Base-by-base conservation (phyloP, 371 early-diverging fungal genomes). In the Smittium mucronatum region DNA sequence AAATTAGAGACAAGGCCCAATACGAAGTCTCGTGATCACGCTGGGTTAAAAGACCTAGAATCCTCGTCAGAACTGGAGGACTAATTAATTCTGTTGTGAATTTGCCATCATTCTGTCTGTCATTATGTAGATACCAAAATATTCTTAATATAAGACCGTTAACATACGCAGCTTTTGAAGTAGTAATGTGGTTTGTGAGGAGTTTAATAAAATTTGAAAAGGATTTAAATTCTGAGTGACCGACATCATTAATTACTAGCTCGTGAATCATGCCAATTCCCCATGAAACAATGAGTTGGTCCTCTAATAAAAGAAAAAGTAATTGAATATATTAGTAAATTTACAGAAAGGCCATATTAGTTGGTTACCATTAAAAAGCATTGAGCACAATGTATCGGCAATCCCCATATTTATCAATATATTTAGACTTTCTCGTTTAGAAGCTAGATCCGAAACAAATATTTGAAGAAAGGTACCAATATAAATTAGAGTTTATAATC, bases 211-310 rank as follows among this genome's bases (percentile, higher is more conserved):
- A 36, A 16, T 68, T 63, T 2, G 75, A 70, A 28, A 70, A 63
- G 58, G 34, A 68, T 1, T 72, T 77, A 69, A 78, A 72, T 69
- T 65, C 47, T 57, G 58, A 17, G 47, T 64, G 69, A 36, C 80
- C 78, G 5, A 76, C 70, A 17, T 69, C 70, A 36, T 79, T 78
- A 67, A 76, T 70, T 25, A 74, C 77, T 57, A 78, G 70, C 72
- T 78, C 78, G 65, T 78, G 78, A 63, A 78, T 36, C 34, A 78
- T 70, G 25, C 80, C 80, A 36, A 79, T 74, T n/a, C 78, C 77
- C 78, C 78, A 78, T 34, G 78, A 78, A 31, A 76, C 64, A 34
- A 79, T 76, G 60, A 73, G 70, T 70, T 73, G 77, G 60, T 79
- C 78, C 36, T 71, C 72, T 68, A 67, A 67, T 61, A 30, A 16